These are phyloP conservation scores for Chimonanthus praecox DNA, from an alignment of 164 flowering plant genomes.

Conservation along the genomic window DNA sequence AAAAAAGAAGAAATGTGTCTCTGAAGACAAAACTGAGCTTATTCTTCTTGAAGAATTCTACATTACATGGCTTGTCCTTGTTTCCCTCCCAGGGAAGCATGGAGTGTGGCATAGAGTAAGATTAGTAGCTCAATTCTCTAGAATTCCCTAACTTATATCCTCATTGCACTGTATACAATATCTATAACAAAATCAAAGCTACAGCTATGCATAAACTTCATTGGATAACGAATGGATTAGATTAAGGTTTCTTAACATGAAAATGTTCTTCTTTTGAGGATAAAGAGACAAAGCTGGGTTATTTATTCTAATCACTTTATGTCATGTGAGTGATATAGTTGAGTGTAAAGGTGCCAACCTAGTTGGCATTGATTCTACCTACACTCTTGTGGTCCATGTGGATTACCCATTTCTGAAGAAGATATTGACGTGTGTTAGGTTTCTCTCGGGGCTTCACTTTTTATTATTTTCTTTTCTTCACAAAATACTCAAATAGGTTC, in stretches of 20 bases:
- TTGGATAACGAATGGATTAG: slow-evolving; percentile 1
- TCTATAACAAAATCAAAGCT: background rate
- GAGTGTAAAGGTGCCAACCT: slow-evolving; percentile 1
- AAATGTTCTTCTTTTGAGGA: slow-evolving; percentile 5
- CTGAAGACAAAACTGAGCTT: background rate
- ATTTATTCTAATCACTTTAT: background rate
- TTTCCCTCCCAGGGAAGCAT: background rate
- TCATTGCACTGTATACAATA: background rate
- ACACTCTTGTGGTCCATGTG: background rate
- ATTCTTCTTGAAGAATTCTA: background rate
- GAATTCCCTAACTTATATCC: background rate
- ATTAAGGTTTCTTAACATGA: background rate
- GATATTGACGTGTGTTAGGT: background rate
- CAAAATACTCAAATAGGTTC: too few relatives aligned
- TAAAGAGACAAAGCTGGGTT: background rate
- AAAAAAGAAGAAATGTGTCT: background rate
- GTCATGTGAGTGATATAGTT: background rate
- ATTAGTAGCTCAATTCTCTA: background rate
- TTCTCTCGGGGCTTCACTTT: background rate
- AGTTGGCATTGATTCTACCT: slow-evolving; percentile 3
- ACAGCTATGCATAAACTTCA: background rate
- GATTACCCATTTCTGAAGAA: background rate
- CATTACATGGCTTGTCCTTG: background rate
- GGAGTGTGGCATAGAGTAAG: background rate
- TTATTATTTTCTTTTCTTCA: too few relatives aligned